Evolutionary conservation across 805 yeast genomes (phyloP), one percentile per base, ranked within the genome.

Genomic region (Metschnikowia gruessii): DNA sequence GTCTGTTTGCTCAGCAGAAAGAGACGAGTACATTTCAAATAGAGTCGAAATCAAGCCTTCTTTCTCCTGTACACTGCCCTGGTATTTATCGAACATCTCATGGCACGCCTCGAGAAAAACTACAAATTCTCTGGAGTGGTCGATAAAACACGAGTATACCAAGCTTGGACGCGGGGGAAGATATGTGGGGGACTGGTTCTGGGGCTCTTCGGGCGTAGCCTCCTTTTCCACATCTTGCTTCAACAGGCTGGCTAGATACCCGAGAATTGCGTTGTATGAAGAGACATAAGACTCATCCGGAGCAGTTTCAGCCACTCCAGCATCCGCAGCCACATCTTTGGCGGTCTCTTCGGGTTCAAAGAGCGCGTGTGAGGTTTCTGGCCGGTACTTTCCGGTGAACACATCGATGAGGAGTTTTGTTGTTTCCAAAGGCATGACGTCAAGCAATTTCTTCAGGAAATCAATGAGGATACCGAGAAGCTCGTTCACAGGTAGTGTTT

Each of bases 71-170:
- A 64, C 64, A 42, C 78, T 74, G 0, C 94, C 92, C 43, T 86
- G 94, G 58, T 83, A 87, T 46, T 76, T 76, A 45, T 84, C 90
- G 59, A 87, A 87, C 11, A 86, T 76, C 55, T 84, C 87, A 13
- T 90, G 66, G 56, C 96, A 89, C 0, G 98, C 97, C 62, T 94
- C 99, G 46, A 94, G 65, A 52, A 94, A 94, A 7, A 87, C 86
- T 21, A 91, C 94, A 73, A 94, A 92, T 59, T 91, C 94, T 58
- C 83, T 79, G 0, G 94, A 90, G 60, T 86, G 88, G 54, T 83
- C 79, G n/a, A 87, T 80, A 62, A 94, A 94, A 1, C 95, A 82
- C 2, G 92, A 83, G 60, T 89, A 94, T 1, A 92, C 87, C 33
- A 92, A 72, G 37, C 90, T 76, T 6, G 98, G 98, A 42, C 83